Conservation (phyloP, 2,329 filamentous ascomycete species). For the Scytalidium sp. region DNA sequence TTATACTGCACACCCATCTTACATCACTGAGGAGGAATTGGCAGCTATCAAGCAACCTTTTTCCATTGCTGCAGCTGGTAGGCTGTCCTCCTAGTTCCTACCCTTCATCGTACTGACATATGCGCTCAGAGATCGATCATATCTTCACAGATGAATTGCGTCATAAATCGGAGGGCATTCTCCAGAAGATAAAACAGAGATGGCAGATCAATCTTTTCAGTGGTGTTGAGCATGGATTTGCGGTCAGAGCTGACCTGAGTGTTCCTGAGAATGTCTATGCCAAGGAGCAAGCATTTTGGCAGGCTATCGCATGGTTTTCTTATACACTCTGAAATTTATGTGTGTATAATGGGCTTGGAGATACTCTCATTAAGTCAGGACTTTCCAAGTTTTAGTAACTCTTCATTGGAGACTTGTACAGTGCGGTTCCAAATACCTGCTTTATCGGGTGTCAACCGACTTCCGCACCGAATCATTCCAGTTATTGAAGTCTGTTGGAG, state of each 20-base stretch:
- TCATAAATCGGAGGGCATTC: constrained; percentile 55
- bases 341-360: too few species aligned
- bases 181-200: constrained; percentile 47
- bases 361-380: too few species aligned
- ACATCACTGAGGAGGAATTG: constrained; percentile 58
- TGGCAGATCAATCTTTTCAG: constrained; percentile 72
- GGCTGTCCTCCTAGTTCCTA: constrained; percentile 10
- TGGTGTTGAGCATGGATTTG: constrained; percentile 70
- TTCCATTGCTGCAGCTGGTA: constrained; percentile 60
- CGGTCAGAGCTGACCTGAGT: constrained; percentile 60
- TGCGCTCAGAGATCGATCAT: not conserved
- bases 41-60: constrained; percentile 52
- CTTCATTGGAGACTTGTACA: too few species aligned
- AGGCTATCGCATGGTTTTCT: constrained; percentile 77
- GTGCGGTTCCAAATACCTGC: too few species aligned
- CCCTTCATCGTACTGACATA: too few species aligned
- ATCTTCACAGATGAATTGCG: constrained; percentile 5
- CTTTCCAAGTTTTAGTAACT: too few species aligned
- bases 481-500: too few species aligned
- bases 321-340: too few species aligned
- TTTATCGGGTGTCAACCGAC: too few species aligned
- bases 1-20: constrained; percentile 63
- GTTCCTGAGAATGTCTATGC: constrained; percentile 57
- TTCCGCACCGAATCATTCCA: too few species aligned
- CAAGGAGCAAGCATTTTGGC: constrained; percentile 75